Evolutionary conservation across 1,284 basidiomycete genomes (phyloP).

Genomic region (Austropuccinia psidii): DNA sequence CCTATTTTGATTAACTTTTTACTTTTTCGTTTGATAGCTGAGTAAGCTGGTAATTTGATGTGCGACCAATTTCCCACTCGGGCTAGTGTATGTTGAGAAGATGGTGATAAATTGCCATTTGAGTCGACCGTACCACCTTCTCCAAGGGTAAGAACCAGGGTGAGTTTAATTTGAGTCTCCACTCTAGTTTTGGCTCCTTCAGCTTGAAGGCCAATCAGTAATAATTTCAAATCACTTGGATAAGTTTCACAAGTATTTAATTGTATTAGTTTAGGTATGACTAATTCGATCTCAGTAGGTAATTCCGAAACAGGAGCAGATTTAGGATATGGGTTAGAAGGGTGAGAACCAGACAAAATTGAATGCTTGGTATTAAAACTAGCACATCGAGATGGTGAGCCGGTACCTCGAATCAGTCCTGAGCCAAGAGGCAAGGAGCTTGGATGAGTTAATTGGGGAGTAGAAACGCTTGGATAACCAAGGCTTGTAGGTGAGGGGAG

Average conservation of each 20-base stretch:
- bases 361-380: neutral
- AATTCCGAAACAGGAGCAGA: neutral
- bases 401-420: neutral
- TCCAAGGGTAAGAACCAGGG: conserved; percentile 49
- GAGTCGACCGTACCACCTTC: conserved; percentile 3
- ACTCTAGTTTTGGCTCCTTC: conserved; percentile 84
- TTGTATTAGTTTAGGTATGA: neutral
- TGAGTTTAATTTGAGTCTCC: conserved; percentile 80
- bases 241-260: conserved; percentile 4
- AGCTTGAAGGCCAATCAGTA: conserved; percentile 74
- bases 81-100: neutral
- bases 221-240: conserved; percentile 39
- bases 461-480: neutral
- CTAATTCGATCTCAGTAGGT: conserved; percentile 20
- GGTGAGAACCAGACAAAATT: neutral
- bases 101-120: conserved; percentile 15
- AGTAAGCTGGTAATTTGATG: conserved; percentile 35
- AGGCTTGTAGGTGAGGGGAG: conserved; percentile 2
- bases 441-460: conserved; percentile 3
- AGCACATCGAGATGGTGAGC: neutral
- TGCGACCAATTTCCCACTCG: conserved; percentile 34
- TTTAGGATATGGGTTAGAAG: conserved; percentile 6
- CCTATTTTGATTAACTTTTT: conserved; percentile 35
- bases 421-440: neutral
- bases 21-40: conserved; percentile 35